These are phyloP conservation scores for Mycena rebaudengoi DNA, from an alignment of 768 basidiomycete genomes.

Conservation along the genomic window DNA sequence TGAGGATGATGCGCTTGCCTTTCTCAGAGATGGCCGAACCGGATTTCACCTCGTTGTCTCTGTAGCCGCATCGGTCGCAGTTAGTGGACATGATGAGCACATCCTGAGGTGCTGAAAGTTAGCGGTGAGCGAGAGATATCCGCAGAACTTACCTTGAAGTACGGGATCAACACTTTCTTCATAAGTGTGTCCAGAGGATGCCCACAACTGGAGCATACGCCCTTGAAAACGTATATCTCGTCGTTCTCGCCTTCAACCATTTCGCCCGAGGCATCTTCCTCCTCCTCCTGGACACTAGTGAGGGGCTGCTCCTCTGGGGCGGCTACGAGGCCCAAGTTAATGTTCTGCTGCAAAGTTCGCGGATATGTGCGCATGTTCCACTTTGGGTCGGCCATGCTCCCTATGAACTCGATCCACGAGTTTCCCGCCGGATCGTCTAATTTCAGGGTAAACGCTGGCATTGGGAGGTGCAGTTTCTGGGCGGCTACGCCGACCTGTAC, in stretches of 20 bases:
- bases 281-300: conserved; percentile 20
- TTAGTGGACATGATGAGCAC: conserved; percentile 98
- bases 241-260: conserved; percentile 60
- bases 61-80: conserved; percentile 93
- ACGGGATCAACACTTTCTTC: conserved; percentile 96
- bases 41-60: conserved; percentile 98
- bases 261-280: conserved; percentile 26
- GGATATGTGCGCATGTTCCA: conserved; percentile 90
- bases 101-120: conserved; percentile 63
- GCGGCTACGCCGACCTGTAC: conserved; percentile 39
- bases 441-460: conserved; percentile 80
- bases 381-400: conserved; percentile 88
- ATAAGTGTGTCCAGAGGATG: conserved; percentile 86
- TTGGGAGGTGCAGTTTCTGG: conserved; percentile 56
- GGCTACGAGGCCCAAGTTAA: conserved; percentile 75
- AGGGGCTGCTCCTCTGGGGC: conserved; percentile 49
- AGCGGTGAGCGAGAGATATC: not conserved
- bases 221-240: conserved; percentile 90
- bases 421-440: conserved; percentile 96
- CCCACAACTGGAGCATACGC: conserved; percentile 89
- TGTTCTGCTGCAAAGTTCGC: conserved; percentile 83
- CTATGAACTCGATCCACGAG: conserved; percentile 94
- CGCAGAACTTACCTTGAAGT: conserved; percentile 81
- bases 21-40: conserved; percentile 88
- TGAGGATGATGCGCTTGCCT: conserved; percentile 88